Evolutionary conservation across 305 asterid genomes (phyloP), one percentile per base, ranked within the genome.

Genomic region (Stenogyne calaminthoides): DNA sequence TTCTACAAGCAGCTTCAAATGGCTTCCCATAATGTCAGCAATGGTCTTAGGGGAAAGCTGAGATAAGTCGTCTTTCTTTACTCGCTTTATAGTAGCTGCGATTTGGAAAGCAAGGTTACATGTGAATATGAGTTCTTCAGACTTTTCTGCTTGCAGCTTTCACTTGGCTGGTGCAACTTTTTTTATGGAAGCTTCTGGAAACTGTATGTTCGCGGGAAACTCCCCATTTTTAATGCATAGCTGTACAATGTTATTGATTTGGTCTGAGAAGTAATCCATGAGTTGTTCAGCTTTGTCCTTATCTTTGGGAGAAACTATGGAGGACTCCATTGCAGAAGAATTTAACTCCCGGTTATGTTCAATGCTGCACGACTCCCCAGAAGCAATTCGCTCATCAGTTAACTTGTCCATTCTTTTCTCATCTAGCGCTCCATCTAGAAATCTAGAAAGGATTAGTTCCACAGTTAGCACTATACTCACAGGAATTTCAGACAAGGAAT

Each of bases 101-200:
- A 95, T 87, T 88, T 86, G 96, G 87, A 95, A 95, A n/a, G 96
- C 85, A 67, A 88, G 81, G 79, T 78, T 95, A 89, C 91, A 81
- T 74, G 97, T 81, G 80, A 84, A 88, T 51, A 89, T 5, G 63
- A 95, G 86, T 80, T 81, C 90, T 82, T 90, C 97, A 9, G 89
- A 85, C 57, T 81, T 84, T 80, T 88, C 84, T 57, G 87, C 96
- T 60, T 79, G 87, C 76, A 95, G 70, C 83, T 90, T 92, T 78
- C 90, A 87, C 82, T 89, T 92, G 29, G 91, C 78, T 42, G 89
- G 84, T 75, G 85, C 74, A 79, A 89, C 95, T 71, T 71, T 83
- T 78, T 86, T 92, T 8, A 92, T 78, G 57, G 96, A 87, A 78
- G 95, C 92, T 81, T 84, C 91, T 71, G 97, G 96, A 69, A 88